A percentile compares a stretch with the other conserved stretches of the same genome.
Evolutionary conservation across 345 rosid genomes (phyloP).

Genomic region (Sapria himalayana): DNA sequence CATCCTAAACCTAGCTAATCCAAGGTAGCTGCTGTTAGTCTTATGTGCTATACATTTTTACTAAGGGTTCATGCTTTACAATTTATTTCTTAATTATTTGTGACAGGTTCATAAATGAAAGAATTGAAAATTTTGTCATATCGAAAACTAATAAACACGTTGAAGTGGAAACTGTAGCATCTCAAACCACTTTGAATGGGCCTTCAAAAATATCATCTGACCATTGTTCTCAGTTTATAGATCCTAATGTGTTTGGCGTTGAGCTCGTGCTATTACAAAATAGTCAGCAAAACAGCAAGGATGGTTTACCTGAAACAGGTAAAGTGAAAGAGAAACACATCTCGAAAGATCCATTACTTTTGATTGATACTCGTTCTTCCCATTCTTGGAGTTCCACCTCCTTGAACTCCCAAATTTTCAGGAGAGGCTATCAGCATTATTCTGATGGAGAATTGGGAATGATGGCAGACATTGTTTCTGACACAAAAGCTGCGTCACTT

Average conservation of each 20-base stretch:
- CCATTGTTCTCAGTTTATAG: conserved; percentile 45
- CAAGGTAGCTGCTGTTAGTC: conserved; percentile 29
- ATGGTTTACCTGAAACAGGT: conserved; percentile 17
- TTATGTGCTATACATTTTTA: conserved; percentile 1
- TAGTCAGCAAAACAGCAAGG: conserved; percentile 21
- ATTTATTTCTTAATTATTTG: conserved; percentile 7
- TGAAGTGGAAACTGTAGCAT: conserved; percentile 25
- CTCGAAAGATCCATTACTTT: conserved; percentile 87
- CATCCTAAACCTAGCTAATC: conserved; percentile 67
- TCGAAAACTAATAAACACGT: conserved; percentile 39
- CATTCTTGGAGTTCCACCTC: conserved; percentile 57
- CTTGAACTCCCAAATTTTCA: conserved; percentile 21
- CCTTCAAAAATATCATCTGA: conserved; percentile 40
- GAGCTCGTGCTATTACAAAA: conserved; percentile 75
- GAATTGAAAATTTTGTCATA: conserved; percentile 54
- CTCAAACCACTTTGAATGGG: conserved; percentile 33
- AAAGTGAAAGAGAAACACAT: conserved; percentile 16
- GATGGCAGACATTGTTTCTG: conserved; percentile 55
- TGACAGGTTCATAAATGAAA: conserved; percentile 78
- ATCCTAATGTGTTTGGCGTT: conserved; percentile 77
- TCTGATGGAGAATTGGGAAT: conserved; percentile 72
- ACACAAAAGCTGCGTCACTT: conserved; percentile 68
- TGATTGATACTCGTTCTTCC: conserved; percentile 52
- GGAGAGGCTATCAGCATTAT: conserved; percentile 19
- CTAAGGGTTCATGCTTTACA: conserved; percentile 7